Percentiles rank a stretch among this genome's conserved stretches.
Evolutionary conservation across 768 basidiomycete genomes (phyloP).

Genomic region (Tulasnella sp.): DNA sequence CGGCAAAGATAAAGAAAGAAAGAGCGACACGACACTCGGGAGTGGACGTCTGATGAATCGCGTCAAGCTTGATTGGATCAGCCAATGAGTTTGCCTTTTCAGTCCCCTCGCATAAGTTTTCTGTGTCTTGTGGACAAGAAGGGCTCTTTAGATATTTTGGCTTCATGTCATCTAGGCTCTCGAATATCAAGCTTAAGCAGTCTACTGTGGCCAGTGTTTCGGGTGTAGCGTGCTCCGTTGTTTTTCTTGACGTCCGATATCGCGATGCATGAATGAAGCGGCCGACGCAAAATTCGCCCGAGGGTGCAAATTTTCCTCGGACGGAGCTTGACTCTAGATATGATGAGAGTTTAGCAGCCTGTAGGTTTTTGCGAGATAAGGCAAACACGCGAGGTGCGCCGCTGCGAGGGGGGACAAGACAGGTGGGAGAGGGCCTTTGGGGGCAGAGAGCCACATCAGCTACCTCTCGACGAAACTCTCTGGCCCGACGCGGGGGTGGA

Average conservation of each 20-base stretch:
- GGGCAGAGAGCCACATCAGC: conserved; percentile 1
- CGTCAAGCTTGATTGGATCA: conserved; percentile 9
- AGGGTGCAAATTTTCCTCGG: conserved; percentile 2
- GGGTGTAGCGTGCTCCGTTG: background rate
- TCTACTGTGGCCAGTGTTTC: background rate
- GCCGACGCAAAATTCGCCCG: background rate
- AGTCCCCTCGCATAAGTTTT: background rate
- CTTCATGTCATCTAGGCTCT: background rate
- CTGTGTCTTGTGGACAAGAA: background rate
- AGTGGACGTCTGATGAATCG: background rate
- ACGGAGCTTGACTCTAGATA: conserved; percentile 1
- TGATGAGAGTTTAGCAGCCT: background rate
- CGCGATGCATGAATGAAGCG: background rate
- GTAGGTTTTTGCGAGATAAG: background rate
- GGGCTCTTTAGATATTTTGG: background rate
- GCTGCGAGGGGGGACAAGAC: conserved; percentile 4
- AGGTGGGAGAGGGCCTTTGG: background rate
- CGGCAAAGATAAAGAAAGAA: conserved; percentile 7
- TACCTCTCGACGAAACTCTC: conserved; percentile 1
- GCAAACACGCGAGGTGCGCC: background rate
- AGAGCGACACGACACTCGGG: background rate
- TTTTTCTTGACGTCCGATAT: background rate
- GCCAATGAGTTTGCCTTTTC: background rate
- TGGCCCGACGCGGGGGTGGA: background rate
- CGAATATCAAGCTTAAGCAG: conserved; percentile 2